Conservation (phyloP, 1,284 basidiomycete species). For the Ganoderma sinense region DNA sequence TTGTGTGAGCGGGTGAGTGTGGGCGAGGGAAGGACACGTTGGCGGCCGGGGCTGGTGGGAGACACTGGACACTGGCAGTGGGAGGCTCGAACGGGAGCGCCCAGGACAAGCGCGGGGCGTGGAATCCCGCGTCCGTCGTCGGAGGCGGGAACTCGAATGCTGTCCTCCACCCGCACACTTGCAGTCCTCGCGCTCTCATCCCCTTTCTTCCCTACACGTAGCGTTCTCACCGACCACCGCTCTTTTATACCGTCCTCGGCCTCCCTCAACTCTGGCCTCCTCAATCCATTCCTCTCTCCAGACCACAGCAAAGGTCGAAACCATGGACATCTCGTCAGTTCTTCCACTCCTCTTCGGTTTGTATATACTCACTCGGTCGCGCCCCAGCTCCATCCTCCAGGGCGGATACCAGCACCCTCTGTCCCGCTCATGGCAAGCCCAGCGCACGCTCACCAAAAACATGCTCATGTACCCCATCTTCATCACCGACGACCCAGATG, state of each 20-base stretch:
- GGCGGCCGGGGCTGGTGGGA: constrained; percentile 17
- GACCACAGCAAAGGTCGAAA: constrained; percentile 4
- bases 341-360: neutral
- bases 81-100: constrained; percentile 1
- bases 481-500: constrained; percentile 91
- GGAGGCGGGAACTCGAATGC: neutral
- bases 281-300: neutral
- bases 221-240: constrained; percentile 2
- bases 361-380: constrained; percentile 5
- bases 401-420: constrained; percentile 94
- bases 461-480: constrained; percentile 99
- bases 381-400: constrained; percentile 79
- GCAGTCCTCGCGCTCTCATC: constrained; percentile 16
- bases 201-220: constrained; percentile 12
- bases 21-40: constrained; percentile 23
- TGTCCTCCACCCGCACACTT: neutral
- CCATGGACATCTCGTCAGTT: constrained; percentile 37
- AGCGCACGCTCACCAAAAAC: constrained; percentile 79
- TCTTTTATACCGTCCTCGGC: neutral
- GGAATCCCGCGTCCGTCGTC: constrained; percentile 3
- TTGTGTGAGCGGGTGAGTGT: neutral
- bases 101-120: constrained; percentile 8
- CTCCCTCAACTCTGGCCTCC: constrained; percentile 5
- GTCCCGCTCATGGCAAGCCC: constrained; percentile 85
- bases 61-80: constrained; percentile 5